Evolutionary conservation across 768 basidiomycete genomes (phyloP), one percentile per base, ranked within the genome.

Genomic region (Termitomyces titanicus): DNA sequence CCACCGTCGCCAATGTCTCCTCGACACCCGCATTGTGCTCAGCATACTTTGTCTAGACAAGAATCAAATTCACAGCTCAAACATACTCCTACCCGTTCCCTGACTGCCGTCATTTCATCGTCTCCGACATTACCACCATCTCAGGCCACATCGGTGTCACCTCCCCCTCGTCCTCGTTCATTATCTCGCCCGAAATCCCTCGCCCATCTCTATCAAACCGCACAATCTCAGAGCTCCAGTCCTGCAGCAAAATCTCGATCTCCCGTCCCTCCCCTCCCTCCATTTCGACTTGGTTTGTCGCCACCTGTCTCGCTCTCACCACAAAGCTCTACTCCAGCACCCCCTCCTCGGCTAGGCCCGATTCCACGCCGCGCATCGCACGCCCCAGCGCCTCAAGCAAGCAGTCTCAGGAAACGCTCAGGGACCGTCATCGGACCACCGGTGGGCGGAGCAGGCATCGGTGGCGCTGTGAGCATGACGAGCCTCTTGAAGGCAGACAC

Each of bases 391-490:
- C 64, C 70, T 24, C 63, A 65, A 44, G 55, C 64, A 7, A 55
- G 59, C 27, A 45, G 22, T 40, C 61, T 64, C 40, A 64, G 71
- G 29, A 70, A 68, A 47, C 66, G 70, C 24, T 68, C 72, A 2
- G 70, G 70, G 45, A 74, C 68, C 24, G 61, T 69, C 37, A 55
- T 70, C n/a, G 65, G 63, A 9, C 58, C 59, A 7, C 54, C 64
- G 17, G 57, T 55, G 31, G 39, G 58, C 44, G 63, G 57, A 10
- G 61, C 58, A 17, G 65, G 64, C n/a, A 56, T 60, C 22, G 58
- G 66, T 17, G 56, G 51, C 15, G 61, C 59, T 20, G 55, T 60
- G 2, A 52, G 63, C n/a, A 63, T 63, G 62, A 61, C 60, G 42
- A 63, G 55, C 39, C 54, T 69, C 13, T 47, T 63, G 22, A 37